Evolutionary conservation across 495 filamentous ascomycete species (phyloP), one percentile per base, ranked within the genome.

Genomic region (Penicillium steckii): DNA sequence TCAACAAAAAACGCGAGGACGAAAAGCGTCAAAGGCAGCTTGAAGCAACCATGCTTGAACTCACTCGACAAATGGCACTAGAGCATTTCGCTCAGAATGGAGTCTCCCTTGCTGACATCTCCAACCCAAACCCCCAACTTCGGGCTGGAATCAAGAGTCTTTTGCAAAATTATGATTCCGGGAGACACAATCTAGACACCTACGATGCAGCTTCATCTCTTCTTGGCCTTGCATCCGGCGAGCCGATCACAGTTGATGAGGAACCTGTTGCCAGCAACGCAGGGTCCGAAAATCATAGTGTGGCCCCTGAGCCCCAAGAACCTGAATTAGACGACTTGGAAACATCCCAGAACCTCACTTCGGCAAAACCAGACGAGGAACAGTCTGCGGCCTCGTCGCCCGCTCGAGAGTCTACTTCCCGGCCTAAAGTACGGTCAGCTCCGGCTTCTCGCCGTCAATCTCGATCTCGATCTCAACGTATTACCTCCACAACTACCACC

Each of bases 121-220:
- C n/a, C 42, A n/a, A 26, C 42, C 42, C 42, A 44, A 24, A 23
- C 18, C 18, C 38, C 38, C 50, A 35, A 30, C 27, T 52, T 33
- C 33, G 22, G n/a, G 37, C 46, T 9, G 23, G 23, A 3, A 45
- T 55, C 46, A 45, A 18, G 8, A 25, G 41, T 30, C 44, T 46
- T 10, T 43, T 48, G 6, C 25, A 42, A 4, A 46, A 48, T 24
- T 44, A 55, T 1, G 21, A 44, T 8, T 37, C 46, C 10, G 48
- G 44, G 15, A 46, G 41, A 24, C 21, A 42, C 5, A 35, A 41
- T 13, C 33, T 32, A 9, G 38, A 44, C 4, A 40, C 54, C 7
- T 59, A 56, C 25, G 52, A 59, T n/a, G 59, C 59, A 24, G 59
- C 56, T 1, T 9, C 49, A 33, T n/a, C 45, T 18, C 56, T 62